These are phyloP conservation scores for Botrytis galanthina DNA, from an alignment of 2,329 filamentous ascomycete genomes.

Conservation along the genomic window DNA sequence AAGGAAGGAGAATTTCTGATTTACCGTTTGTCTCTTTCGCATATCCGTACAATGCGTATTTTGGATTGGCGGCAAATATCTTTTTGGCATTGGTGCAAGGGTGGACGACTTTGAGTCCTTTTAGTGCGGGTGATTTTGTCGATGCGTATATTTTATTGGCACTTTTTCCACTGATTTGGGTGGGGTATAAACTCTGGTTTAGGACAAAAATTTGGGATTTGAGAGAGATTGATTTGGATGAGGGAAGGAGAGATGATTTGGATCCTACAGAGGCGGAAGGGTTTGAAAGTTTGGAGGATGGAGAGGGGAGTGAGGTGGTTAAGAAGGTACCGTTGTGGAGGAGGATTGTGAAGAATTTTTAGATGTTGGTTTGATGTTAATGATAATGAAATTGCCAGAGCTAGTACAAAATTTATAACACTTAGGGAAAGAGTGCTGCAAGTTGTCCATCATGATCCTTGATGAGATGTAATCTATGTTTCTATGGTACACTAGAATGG, in stretches of 20 bases:
- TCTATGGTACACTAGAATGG: background rate
- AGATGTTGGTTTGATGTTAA: background rate
- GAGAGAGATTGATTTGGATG: constrained; percentile 55
- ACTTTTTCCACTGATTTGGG: constrained; percentile 57
- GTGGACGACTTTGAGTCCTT: constrained; percentile 59
- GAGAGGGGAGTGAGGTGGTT: background rate
- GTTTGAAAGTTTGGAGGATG: background rate
- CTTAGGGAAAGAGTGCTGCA: background rate
- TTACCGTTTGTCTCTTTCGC: constrained; percentile 55
- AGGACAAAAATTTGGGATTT: constrained; percentile 51
- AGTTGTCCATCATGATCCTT: background rate
- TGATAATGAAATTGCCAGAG: no score
- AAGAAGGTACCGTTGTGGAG: constrained; percentile 14
- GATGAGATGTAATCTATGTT: background rate
- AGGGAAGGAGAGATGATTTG: constrained; percentile 47
- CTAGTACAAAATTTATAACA: background rate
- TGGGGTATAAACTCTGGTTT: constrained; percentile 54
- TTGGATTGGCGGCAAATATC: constrained; percentile 55
- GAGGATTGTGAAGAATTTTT: constrained; percentile 17
- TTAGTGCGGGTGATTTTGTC: constrained; percentile 57
- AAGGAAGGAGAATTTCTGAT: constrained; percentile 54
- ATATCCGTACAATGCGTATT: constrained; percentile 59
- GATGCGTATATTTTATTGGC: constrained; percentile 62
- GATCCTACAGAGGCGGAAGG: background rate
- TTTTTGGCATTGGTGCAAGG: constrained; percentile 61